Evolutionary conservation across 352 stramenopile species (phyloP), one percentile per base, ranked within the genome.

Genomic region (Pythium plurisporium): DNA sequence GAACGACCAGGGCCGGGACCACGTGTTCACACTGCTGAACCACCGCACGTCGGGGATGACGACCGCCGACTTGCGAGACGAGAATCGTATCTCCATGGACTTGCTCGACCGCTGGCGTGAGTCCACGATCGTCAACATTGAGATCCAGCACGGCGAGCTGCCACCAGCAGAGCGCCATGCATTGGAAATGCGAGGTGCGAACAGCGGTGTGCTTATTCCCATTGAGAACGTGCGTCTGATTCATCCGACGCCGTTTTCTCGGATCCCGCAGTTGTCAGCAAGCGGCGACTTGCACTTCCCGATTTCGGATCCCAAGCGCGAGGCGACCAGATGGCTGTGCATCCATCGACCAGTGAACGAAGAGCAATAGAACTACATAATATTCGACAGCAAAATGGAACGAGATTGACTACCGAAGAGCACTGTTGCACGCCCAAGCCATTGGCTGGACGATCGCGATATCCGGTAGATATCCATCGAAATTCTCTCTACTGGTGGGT

Each of bases 1-100:
- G 3, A 99, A 99, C 70, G 96, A 99, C 70, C 92, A 98, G 74
- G 98, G 98, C 67, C 79, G 96, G 37, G 97, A 99, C 77, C 97
- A 99, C 80, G 76, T 91, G 6, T 79, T 78, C 37, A 74, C 76
- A 48, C 48, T 92, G 34, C 66, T 87, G 11, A 78, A 82, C 55
- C 36, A 67, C 30, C 51, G 48, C 26, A 70, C 51, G 27, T 55
- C 60, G 20, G 56, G 56, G n/a, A 65, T 63, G 63, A 67, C 60
- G 40, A 64, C 61, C 2, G 26, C 50, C 4, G 62, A 69, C 30
- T 27, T 64, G 31, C 23, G 27, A 11, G 59, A 69, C 19, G 45
- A 64, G 27, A 48, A 70, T 10, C 59, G 55, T 23, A 78, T 91
- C 20, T 83, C 75, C 2, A 84, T 87, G 53, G 79, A 93, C 47